Evolutionary conservation across 169 alveolate species (phyloP), one percentile per base, ranked within the genome.

Genomic region (Eimeria sp.): DNA sequence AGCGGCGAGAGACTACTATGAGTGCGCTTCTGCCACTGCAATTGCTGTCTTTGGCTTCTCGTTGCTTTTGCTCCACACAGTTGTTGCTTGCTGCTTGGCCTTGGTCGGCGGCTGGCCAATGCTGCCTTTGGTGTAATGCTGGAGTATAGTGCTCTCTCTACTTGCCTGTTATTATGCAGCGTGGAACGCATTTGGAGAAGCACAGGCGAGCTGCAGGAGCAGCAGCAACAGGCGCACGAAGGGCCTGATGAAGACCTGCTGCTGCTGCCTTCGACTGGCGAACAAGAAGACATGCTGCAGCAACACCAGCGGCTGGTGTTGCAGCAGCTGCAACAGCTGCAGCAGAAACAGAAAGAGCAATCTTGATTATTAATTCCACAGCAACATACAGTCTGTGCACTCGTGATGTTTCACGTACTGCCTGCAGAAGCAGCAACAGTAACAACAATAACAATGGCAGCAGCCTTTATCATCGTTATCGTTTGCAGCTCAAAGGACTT

Each of bases 251-350:
- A 82, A 54, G 89, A 82, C 27, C 27, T 54, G 73, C 89, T 51
- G 65, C n/a, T 22, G 5, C 67, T 82, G 49, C 89, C 18, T 27
- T 25, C 57, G 49, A 43, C 67, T 0, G 67, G 67, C 49, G 22
- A n/a, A 4, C 70, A 82, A 34, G 89, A n/a, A 10, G 89, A 82
- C 34, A 27, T n/a, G 89, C 73, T 82, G 89, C 89, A 82, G 89
- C 73, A 82, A 27, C 89, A 82, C 73, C 89, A 82, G 67, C 89
- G 54, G 34, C 89, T 82, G 43, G 63, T 82, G 73, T 51, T 82
- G 73, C 72, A 82, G 89, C 89, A 34, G 49, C 89, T 47, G 61
- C 65, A 76, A 61, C 87, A 43, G 65, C 40, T 76, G 47, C 73
- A 82, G 72, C 49, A 54, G 49, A 49, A 82, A 51, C 89, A 82